A percentile compares a stretch with the other conserved stretches of the same genome.
phyloP scores from a whole-genome alignment of 2,329 filamentous ascomycete genomes.

The Apiospora hydei region DNA sequence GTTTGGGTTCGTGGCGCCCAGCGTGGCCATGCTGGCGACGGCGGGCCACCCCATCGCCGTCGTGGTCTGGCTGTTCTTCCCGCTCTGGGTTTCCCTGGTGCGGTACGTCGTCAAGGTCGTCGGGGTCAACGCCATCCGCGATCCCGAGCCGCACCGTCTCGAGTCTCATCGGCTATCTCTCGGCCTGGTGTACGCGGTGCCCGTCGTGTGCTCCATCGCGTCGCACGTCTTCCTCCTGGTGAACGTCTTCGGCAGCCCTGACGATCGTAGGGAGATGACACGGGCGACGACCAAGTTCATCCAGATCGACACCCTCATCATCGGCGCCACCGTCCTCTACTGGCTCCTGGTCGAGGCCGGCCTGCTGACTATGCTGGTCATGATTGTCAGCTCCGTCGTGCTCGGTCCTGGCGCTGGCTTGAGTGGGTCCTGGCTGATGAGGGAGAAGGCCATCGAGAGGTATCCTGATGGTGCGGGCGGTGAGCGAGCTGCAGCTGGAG shows the following conservation, averaged over 20 bases:
- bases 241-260: constrained; percentile 44
- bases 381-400: constrained; percentile 38
- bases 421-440: constrained; percentile 37
- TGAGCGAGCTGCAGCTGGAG: neutral
- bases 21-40: constrained; percentile 54
- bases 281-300: constrained; percentile 53
- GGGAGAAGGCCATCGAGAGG: constrained; percentile 33
- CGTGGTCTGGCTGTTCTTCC: constrained; percentile 59
- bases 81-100: constrained; percentile 54
- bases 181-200: constrained; percentile 53
- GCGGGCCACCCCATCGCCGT: constrained; percentile 46
- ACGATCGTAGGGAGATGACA: constrained; percentile 60
- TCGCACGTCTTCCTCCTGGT: constrained; percentile 53
- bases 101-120: constrained; percentile 45
- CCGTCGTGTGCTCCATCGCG: constrained; percentile 51
- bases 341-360: constrained; percentile 62
- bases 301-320: constrained; percentile 54
- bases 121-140: constrained; percentile 35
- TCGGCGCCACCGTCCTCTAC: constrained; percentile 57
- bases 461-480: constrained; percentile 21
- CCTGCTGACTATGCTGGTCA: constrained; percentile 43
- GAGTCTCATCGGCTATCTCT: constrained; percentile 50
- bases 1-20: constrained; percentile 56
- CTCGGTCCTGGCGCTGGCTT: constrained; percentile 48
- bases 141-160: constrained; percentile 48